Base-by-base conservation (phyloP, 148 eudicot species). In the Arbutus unedo region DNA sequence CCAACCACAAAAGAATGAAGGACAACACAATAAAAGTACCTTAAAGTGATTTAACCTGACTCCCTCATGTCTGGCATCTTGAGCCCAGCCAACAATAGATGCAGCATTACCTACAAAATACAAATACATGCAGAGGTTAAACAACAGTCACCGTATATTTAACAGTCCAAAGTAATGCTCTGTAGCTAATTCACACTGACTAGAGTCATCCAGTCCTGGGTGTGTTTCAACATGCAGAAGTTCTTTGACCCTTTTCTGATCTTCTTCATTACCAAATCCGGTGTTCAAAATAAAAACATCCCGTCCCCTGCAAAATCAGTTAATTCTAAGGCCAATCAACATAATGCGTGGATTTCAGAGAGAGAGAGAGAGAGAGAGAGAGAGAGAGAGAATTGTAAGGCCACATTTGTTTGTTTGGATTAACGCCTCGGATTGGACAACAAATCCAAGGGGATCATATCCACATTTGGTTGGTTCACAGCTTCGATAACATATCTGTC, bases 1-100 rank as follows among this genome's bases (percentile, higher is more conserved):
- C 41, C 15, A 14, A 56, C 43, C 31, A 78, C 83, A 53, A 60
- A 13, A 72, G 72, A 47, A 59, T 55, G 59, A 74, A 59, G 23
- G 45, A 77, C 48, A 49, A 77, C 44, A 14, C 23, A 43, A 74
- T 55, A 81, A 50, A 44, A 73, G 78, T 85, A 96, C 99, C 99
- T 97, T 97, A 81, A 89, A 90, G 85, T 97, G 99, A 76, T 81
- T 91, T 78, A 97, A 82, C 86, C 90, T 89, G 74, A 97, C 71
- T 43, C 99, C 97, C 71, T 90, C 91, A 79, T 85, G 92, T 31
- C 82, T 88, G 53, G 90, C 96, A 87, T 96, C 95, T 81, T 82
- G 88, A 82, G 79, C 84, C 99, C 99, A 97, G 81, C 83, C 90
- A 79, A 92, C 92, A 82, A 87, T 72, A 47, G 89, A 76, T 82